Percentiles rank a stretch among this genome's conserved stretches.
Conservation (phyloP, 1,284 basidiomycete species). For the Prillingera fragicola region DNA sequence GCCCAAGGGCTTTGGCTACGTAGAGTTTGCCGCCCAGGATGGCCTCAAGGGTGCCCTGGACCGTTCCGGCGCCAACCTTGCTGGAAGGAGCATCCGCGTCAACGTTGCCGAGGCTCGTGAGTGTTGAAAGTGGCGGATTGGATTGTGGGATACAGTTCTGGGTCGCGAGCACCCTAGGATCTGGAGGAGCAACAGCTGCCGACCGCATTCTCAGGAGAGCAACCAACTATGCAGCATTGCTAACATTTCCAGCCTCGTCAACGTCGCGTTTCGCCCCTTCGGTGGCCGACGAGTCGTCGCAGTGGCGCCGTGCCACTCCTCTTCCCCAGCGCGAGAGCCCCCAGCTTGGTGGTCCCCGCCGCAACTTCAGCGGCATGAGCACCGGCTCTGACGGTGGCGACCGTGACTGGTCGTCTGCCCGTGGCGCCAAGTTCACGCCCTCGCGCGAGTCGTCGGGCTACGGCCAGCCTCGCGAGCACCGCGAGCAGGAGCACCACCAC, state of each 20-base stretch:
- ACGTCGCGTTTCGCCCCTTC: constrained; percentile 31
- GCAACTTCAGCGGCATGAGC: constrained; percentile 27
- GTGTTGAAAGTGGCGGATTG: too few relatives aligned
- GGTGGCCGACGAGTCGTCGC: constrained; percentile 51
- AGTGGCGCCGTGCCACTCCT: constrained; percentile 85
- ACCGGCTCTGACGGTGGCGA: constrained; percentile 29
- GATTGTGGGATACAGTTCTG: too few relatives aligned
- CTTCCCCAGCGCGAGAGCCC: constrained; percentile 56
- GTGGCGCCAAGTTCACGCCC: constrained; percentile 50
- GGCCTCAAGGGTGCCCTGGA: constrained; percentile 74
- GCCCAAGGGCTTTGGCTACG: constrained; percentile 96
- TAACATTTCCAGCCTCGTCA: constrained; percentile 8
- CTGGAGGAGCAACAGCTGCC: too few relatives aligned
- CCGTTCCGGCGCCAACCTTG: constrained; percentile 59
- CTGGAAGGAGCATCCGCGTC: constrained; percentile 75
- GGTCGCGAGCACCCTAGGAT: too few relatives aligned
- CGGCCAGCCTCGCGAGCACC: constrained; percentile 19
- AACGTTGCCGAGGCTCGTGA: constrained; percentile 92
- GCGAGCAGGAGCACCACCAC: constrained; percentile 12
- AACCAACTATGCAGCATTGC: too few relatives aligned
- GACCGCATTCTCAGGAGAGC: too few relatives aligned
- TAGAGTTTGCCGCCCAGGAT: constrained; percentile 82
- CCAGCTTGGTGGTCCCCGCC: constrained; percentile 23
- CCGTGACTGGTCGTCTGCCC: constrained; percentile 48
- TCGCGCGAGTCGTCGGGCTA: constrained; percentile 35